Base-by-base conservation (phyloP, 352 stramenopile species). In the Pythium angustatum region DNA sequence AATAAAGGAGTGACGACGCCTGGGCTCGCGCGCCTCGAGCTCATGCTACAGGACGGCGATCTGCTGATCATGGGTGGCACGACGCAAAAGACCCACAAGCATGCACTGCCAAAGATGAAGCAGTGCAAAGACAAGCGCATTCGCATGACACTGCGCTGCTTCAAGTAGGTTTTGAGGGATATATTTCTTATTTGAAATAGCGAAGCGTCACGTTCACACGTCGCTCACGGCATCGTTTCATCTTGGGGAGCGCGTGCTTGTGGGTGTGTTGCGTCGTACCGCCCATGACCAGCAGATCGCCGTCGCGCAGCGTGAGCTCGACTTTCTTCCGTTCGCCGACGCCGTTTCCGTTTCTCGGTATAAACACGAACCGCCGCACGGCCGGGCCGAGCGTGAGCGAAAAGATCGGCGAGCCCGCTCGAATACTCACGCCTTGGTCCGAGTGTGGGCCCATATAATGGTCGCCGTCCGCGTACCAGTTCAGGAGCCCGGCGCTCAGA, bases 231-330 rank as follows among this genome's bases (percentile, higher is more conserved):
- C 79, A 83, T 41, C 48, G 36, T 30, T 78, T 74, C 79, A 84
- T 85, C 62, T 88, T 95, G 3, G 86, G 86, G n/a, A 93, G 65
- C 61, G 84, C 83, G 45, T 95, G 86, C 43, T 91, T 91, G 76
- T 90, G 81, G 36, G 82, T 90, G 57, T 71, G 64, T 64, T 95
- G 84, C 22, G 77, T 90, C 11, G 72, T 81, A 26, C 86, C 86
- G 52, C 86, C 86, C 86, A 95, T 95, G 53, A 95, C 67, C 19
- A 93, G 58, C 48, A 93, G 50, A 60, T 95, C 84, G 40, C 84
- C 84, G 64, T 93, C 81, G 21, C 71, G 40, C 15, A 93, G 60
- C 31, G 71, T 56, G 48, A 95, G 45, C 70, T 93, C 86, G 5
- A 63, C n/a, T 11, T 43, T 57, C 45, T 59, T 41, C 34, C 27